Conservation (phyloP, 139 green algal genomes). For the Coelastrella sp. region DNA sequence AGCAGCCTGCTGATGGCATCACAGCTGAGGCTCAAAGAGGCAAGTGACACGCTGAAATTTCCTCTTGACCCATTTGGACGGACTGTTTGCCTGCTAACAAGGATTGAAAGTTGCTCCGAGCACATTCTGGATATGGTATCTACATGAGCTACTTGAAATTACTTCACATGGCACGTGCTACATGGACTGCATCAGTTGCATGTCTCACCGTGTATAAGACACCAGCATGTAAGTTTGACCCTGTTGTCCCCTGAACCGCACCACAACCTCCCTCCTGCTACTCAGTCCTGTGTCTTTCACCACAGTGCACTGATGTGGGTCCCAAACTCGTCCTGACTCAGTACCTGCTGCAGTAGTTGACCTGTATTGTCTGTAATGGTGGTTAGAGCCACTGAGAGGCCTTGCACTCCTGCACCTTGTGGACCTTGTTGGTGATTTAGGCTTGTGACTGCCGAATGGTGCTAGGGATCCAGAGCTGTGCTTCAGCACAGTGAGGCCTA, state of each 20-base stretch:
- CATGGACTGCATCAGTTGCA: neutral
- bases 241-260: neutral
- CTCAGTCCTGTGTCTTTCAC: constrained; percentile 21
- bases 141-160: no score
- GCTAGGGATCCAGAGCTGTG: neutral
- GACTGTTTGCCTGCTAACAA: no score
- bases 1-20: neutral
- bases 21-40: neutral
- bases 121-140: no score
- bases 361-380: neutral
- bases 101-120: no score
- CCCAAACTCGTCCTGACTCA: neutral
- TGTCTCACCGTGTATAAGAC: constrained; percentile 33
- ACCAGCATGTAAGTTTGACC: constrained; percentile 32
- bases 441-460: no score
- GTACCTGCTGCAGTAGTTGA: neutral
- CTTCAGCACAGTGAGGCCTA: constrained; percentile 14
- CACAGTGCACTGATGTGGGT: neutral
- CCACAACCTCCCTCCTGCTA: constrained; percentile 26
- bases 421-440: neutral
- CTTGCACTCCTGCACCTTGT: neutral
- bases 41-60: no score
- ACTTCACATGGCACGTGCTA: no score
- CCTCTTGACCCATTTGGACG: no score
- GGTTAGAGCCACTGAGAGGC: no score